Percentiles rank a stretch among this genome's conserved stretches.
These are phyloP conservation scores for Globisporangium orthogonon DNA, from an alignment of 352 stramenopile genomes.

Conservation along the genomic window DNA sequence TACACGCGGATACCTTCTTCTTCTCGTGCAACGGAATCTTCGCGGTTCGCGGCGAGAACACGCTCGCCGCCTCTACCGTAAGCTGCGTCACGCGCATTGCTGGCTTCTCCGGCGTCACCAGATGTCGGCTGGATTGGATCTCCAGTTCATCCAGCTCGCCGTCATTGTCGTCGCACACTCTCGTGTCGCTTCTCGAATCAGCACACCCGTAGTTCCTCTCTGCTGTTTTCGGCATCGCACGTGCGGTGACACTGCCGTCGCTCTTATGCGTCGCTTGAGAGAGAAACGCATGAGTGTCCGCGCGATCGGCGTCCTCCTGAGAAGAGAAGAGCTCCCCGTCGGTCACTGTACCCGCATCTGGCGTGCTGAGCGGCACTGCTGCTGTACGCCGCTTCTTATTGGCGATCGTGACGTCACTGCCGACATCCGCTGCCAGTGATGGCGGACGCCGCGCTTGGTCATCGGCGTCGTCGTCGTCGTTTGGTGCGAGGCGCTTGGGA, in stretches of 20 bases:
- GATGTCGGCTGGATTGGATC: background rate
- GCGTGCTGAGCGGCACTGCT: conserved; percentile 6
- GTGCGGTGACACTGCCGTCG: background rate
- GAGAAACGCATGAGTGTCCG: conserved; percentile 9
- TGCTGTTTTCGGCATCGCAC: background rate
- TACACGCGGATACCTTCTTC: conserved; percentile 33
- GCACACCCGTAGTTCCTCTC: too few species aligned
- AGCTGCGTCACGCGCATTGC: background rate
- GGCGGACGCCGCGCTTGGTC: background rate
- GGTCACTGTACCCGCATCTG: conserved; percentile 38
- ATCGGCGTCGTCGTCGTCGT: too few species aligned
- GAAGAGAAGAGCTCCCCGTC: conserved; percentile 54
- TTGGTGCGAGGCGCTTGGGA: too few species aligned
- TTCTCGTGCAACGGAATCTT: conserved; percentile 24
- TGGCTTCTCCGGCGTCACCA: conserved; percentile 15
- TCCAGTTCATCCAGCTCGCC: background rate
- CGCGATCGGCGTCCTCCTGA: conserved; percentile 28
- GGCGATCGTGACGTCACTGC: conserved; percentile 9
- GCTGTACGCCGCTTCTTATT: conserved; percentile 8
- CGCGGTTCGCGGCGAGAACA: conserved; percentile 7
- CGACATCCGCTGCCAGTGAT: background rate
- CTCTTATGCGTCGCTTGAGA: background rate
- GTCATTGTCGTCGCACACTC: background rate
- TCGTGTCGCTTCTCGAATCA: background rate
- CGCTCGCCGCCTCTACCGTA: background rate